Evolutionary conservation across 164 flowering plant species (phyloP).

Genomic region (Pachysandra terminalis): DNA sequence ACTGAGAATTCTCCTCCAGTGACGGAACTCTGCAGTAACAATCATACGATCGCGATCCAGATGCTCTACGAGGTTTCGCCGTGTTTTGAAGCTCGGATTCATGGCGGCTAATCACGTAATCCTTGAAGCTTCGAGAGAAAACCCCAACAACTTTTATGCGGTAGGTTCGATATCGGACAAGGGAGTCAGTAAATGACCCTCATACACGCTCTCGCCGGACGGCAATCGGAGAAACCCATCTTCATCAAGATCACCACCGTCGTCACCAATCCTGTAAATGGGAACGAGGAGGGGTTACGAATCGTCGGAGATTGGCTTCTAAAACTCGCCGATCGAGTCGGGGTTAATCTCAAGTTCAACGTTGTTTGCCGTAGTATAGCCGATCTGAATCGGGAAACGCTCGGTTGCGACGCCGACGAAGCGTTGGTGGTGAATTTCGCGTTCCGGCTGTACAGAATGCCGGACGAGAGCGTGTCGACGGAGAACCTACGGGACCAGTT

Average conservation of each 20-base stretch:
- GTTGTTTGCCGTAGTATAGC: constrained; percentile 29
- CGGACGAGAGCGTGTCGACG: constrained; percentile 92
- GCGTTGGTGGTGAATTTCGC: constrained; percentile 78
- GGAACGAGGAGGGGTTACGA: constrained; percentile 29
- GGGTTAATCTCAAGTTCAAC: constrained; percentile 36
- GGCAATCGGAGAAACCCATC: constrained; percentile 19
- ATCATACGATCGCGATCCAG: constrained; percentile 46
- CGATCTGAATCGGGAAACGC: constrained; percentile 43
- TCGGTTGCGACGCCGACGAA: constrained; percentile 52
- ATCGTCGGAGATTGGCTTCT: constrained; percentile 44
- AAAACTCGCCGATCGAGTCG: constrained; percentile 39
- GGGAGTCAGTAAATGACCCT: constrained; percentile 63
- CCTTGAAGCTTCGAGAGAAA: constrained; percentile 42
- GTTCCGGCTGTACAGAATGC: constrained; percentile 48
- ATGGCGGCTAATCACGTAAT: constrained; percentile 79
- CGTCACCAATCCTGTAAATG: constrained; percentile 24
- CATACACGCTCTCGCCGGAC: constrained; percentile 46
- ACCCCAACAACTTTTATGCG: constrained; percentile 29
- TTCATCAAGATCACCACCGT: constrained; percentile 53
- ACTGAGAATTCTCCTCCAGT: constrained; percentile 29
- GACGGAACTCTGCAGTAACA: constrained; percentile 34
- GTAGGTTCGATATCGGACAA: constrained; percentile 52
- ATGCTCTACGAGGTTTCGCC: constrained; percentile 57
- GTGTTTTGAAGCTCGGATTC: constrained; percentile 74
- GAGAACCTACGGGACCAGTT: constrained; percentile 84